Evolutionary conservation across 78 protist species (phyloP), one percentile per base, ranked within the genome.

Genomic region (Protostelium mycophagum): DNA sequence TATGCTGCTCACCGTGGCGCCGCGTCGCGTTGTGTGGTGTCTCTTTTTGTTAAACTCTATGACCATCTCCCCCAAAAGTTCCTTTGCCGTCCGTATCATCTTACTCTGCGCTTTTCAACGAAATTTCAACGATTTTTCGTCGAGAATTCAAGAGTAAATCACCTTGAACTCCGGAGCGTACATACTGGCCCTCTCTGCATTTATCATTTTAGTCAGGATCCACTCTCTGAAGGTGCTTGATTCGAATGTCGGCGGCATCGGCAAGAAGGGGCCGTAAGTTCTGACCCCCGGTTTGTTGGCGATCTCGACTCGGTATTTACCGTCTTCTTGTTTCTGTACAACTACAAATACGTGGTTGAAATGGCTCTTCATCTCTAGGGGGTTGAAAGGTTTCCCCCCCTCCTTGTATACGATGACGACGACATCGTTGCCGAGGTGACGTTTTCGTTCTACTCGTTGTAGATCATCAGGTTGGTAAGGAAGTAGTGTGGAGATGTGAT

Each of bases 351-450:
- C 88, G 88, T 92, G 96, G 63, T 90, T 94, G 38, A 94, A 94
- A 37, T 94, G 89, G n/a, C 95, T 91, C 84, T 90, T 91, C 29
- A 92, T 83, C 9, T 84, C 36, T 1, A 91, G 35, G 1, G 97
- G 95, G 35, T 85, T 83, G 38, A 92, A 84, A n/a, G 89, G 51
- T 16, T 37, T 36, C 31, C 37, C 36, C 63, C 94, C 96, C 73
- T 96, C 96, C 83, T 86, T 85, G 84, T 89, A 96, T 16, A 96
- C 88, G n/a, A 96, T 36, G 35, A 94, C 36, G 34, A 91, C 95
- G 34, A 94, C 87, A 38, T 96, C 97, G 86, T 96, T 96, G 37
- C 97, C 97, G 9, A 96, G 85, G 86, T 92, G 95, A 0, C 96
- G 88, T 85, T 96, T 96, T 34, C 97, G 89, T 39, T 94, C 96